Evolutionary conservation across 2,329 filamentous ascomycete genomes (phyloP), one percentile per base, ranked within the genome.

Genomic region (Epichloe coenophiala): DNA sequence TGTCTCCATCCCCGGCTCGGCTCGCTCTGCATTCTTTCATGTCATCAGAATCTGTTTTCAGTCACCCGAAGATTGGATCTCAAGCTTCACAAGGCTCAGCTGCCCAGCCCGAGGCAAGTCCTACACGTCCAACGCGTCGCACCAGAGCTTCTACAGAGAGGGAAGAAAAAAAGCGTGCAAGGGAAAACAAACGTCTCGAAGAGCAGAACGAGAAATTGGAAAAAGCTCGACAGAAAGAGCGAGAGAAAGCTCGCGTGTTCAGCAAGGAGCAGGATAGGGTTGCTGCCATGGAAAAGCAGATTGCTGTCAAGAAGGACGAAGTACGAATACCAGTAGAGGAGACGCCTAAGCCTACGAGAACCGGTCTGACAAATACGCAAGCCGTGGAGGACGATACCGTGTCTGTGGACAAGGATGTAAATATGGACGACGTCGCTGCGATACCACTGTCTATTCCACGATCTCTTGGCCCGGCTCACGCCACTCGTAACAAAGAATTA

Each of bases 191-290:
- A 56, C 75, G 74, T 23, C 71, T 78, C 57, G 76, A 74, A 15
- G 80, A 82, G 47, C 77, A 81, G 57, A 72, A 77, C 61, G 71
- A 71, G 21, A 83, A 80, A 60, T 69, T 86, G 3, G 81, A 85
- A 56, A 85, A 82, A 59, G 79, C 76, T 42, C 78, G 84, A 8
- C 78, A 82, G 57, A 83, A 84, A 64, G 83, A 88, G 61, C 74
- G 83, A 5, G 78, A 84, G 57, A 86, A 85, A 61, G 84, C 79
- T 6, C 71, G 72, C 15, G 68, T 76, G 3, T 79, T 77, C 54
- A 78, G 71, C 60, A 69, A 78, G 56, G 77, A 81, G 55, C 75
- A 79, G 55, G 77, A 81, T 55, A 73, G 67, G 55, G 66, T 74
- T 42, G 71, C 70, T 36, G 66, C 68, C 1, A 71, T 77, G 73